These are phyloP conservation scores for Westerdykella aurantiaca DNA, from an alignment of 2,329 filamentous ascomycete genomes.

Conservation along the genomic window DNA sequence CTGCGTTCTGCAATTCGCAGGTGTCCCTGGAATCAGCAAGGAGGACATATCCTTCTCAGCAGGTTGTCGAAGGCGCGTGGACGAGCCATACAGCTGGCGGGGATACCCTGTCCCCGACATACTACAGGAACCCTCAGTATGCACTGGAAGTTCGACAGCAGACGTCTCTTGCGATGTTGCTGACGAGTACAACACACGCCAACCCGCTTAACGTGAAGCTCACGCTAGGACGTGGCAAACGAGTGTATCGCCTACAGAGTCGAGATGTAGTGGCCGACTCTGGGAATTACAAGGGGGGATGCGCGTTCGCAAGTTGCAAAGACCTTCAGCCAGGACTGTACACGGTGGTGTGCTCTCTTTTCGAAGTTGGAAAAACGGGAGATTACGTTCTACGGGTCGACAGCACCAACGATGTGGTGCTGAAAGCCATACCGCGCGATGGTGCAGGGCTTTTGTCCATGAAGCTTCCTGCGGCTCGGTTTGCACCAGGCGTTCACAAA, in stretches of 20 bases:
- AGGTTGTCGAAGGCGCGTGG: conserved; percentile 64
- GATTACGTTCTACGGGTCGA: conserved; percentile 71
- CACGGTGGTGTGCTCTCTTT: conserved; percentile 85
- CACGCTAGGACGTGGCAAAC: conserved; percentile 68
- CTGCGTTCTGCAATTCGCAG: conserved; percentile 64
- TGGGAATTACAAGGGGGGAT: conserved; percentile 80
- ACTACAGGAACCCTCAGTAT: conserved; percentile 85
- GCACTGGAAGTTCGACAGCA: conserved; percentile 53
- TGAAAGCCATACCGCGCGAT: conserved; percentile 63
- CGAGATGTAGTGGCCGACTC: conserved; percentile 77
- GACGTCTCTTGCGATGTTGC: conserved; percentile 64
- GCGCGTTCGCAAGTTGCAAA: conserved; percentile 61
- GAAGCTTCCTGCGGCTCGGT: conserved; percentile 51
- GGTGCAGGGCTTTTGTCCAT: conserved; percentile 67
- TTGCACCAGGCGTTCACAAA: conserved; percentile 46
- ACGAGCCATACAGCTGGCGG: conserved; percentile 75
- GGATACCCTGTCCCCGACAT: conserved; percentile 68
- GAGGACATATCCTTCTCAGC: conserved; percentile 55
- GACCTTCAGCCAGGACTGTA: conserved; percentile 67
- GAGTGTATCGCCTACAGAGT: conserved; percentile 62
- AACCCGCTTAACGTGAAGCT: conserved; percentile 79
- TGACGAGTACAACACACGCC: conserved; percentile 62
- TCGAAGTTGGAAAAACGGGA: conserved; percentile 71
- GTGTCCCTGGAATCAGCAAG: conserved; percentile 58
- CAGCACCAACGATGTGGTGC: conserved; percentile 51